A percentile compares a stretch with the other conserved stretches of the same genome.
Conservation (phyloP, 805 yeast genomes). For the Zygosaccharomyces kombuchaensis region DNA sequence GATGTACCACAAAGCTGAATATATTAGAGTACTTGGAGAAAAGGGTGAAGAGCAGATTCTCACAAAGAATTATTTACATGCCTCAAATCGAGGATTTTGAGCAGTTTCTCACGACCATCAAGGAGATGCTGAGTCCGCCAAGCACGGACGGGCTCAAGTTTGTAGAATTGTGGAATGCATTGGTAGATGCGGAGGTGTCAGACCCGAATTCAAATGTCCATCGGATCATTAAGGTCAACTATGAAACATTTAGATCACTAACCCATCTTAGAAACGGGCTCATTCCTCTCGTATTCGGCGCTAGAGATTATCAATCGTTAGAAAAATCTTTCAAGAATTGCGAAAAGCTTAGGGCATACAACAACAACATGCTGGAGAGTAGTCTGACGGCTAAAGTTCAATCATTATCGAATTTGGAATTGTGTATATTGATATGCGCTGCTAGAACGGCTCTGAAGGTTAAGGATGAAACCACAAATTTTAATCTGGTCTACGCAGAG, state of each 20-base stretch:
- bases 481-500: conserved; percentile 74
- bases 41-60: conserved; percentile 83
- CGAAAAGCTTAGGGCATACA: conserved; percentile 23
- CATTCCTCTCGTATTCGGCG: conserved; percentile 39
- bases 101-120: conserved; percentile 48
- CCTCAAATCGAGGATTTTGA: conserved; percentile 47
- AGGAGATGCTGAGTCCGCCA: conserved; percentile 33
- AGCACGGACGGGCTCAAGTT: conserved; percentile 16
- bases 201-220: conserved; percentile 35
- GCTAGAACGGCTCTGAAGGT: conserved; percentile 64
- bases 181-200: conserved; percentile 31
- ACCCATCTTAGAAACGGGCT: conserved; percentile 45
- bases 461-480: conserved; percentile 57
- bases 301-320: conserved; percentile 30
- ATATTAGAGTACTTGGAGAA: conserved; percentile 82
- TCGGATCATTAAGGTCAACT: conserved; percentile 42
- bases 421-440: conserved; percentile 65
- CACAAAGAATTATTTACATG: conserved; percentile 67
- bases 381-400: conserved; percentile 26
- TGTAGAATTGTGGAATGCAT: conserved; percentile 41
- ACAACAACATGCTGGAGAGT: conserved; percentile 27
- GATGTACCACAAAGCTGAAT: conserved; percentile 69
- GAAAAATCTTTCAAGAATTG: conserved; percentile 18
- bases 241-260: conserved; percentile 55
- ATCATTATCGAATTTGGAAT: conserved; percentile 65